phyloP scores from a whole-genome alignment of 768 basidiomycete species.

The Candolleomyces aberdarensis region DNA sequence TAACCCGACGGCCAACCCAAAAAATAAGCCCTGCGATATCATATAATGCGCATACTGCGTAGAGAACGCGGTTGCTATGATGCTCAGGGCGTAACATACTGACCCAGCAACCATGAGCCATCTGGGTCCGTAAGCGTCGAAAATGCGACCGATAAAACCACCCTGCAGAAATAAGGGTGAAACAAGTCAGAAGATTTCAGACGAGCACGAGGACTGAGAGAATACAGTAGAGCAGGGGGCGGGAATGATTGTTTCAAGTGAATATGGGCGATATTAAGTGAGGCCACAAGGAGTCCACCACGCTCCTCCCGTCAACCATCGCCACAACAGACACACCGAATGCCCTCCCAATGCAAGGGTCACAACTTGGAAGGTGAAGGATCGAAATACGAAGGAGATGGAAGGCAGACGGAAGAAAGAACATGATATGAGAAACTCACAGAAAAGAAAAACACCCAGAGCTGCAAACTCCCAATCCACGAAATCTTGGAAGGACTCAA shows the following conservation, averaged over 20 bases:
- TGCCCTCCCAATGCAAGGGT: no score
- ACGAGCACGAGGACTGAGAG: not conserved
- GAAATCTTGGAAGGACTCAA: conserved; percentile 55
- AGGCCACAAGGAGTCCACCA: no score
- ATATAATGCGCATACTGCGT: conserved; percentile 58
- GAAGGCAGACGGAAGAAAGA: not conserved
- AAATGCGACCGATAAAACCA: conserved; percentile 55
- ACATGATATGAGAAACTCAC: conserved; percentile 30
- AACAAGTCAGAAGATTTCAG: not conserved
- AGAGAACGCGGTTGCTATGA: conserved; percentile 60
- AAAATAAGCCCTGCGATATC: conserved; percentile 60
- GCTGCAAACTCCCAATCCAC: conserved; percentile 69
- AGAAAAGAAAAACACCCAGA: conserved; percentile 69
- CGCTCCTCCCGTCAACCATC: no score
- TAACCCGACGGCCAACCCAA: conserved; percentile 63
- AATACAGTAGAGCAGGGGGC: not conserved
- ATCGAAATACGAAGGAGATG: not conserved
- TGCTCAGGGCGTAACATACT: conserved; percentile 43
- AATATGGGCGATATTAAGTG: not conserved
- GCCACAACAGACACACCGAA: no score
- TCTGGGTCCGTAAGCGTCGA: conserved; percentile 59
- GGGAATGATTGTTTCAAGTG: not conserved
- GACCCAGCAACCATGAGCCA: conserved; percentile 52
- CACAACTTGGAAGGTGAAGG: not conserved
- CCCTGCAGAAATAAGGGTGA: conserved; percentile 39